Base-by-base conservation (phyloP, 257 asterid genomes). In the Nicotiana benthamiana region DNA sequence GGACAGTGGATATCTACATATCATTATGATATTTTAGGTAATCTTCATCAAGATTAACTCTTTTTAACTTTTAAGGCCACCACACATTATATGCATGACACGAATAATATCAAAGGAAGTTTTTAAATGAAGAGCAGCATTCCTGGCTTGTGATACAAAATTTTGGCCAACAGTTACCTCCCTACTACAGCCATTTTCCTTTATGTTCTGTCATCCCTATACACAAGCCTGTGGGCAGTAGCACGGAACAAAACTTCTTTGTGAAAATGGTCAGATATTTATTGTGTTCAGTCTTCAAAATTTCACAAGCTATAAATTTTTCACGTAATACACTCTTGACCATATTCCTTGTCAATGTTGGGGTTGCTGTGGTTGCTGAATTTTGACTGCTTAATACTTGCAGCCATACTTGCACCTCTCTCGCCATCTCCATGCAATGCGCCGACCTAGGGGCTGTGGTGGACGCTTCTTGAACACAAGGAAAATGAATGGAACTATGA, bases 391-490 rank as follows among this genome's bases (percentile, higher is more conserved):
- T n/a, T 28, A 43, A 36, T 81, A 36, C 57, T 40, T 75, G 4
- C 91, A 92, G 98, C 97, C 98, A 11, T 94, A 83, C 83, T 75
- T 89, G 90, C 98, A 92, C 87, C 85, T 82, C 18, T 94, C 98
- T n/a, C 97, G 98, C 62, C 98, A 94, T 84, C 98, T 94, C 82
- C 98, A 94, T 52, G 98, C 98, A 26, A 83, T 85, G 97, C 93
- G 98, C 36, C 91, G 98, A 6, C 97, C 97, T 9, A 86, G 98
- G 83, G 98, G 98, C 75, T 88, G 85, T 36, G 97, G 98, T 0
- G 98, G 98, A 15, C 95, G 98, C 53, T 94, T 94, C 85, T 94
- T 94, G 76, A 94, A 94, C 87, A 89, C 92, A 6, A 92, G 86
- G 82, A 70, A 75, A 8, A 3, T 76, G 20, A 62, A 74, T 40